Evolutionary conservation across 2,329 filamentous ascomycete genomes (phyloP), one percentile per base, ranked within the genome.

Genomic region (Calonectria leucothoes): DNA sequence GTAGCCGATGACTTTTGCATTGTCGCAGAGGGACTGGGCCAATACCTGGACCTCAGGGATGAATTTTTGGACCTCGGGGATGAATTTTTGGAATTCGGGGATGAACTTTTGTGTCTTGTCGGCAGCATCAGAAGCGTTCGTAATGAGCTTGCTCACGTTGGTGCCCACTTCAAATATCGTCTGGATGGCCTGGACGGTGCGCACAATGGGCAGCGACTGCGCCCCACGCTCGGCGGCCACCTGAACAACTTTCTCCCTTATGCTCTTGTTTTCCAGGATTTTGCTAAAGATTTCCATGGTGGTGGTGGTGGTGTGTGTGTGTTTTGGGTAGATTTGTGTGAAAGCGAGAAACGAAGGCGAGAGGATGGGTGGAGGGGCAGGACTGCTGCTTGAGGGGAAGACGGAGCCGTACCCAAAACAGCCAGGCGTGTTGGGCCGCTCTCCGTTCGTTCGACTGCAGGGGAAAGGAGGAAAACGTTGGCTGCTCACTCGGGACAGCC

Each of bases 21-120:
- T 82, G 49, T 85, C 83, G 71, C 80, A 81, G 27, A 83, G 71
- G 4, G 82, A 84, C 71, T 80, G 78, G n/a, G 79, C 82, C 77
- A 84, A 79, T 12, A 84, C 78, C 59, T 84, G 83, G 74, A 84
- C 83, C 27, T 81, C 77, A 0, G 83, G 83, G 1, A 84, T 79
- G 67, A 76, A 83, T 35, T 37, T 39, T 17, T 61, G 55, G 55
- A 61, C n/a, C 27, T 81, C 77, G 0, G 83, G 83, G 1, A 84
- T 79, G 67, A 76, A 83, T 35, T 37, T 39, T 17, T 61, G 55
- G 55, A 61, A 35, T 15, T 61, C 55, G 10, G 55, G 55, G 7
- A 61, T 35, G 23, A 61, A 70, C 23, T 71, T 59, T 77, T 79
- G 74, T 25, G 74, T 71, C 8, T 67, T 73, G 25, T 76, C 79